A percentile compares a stretch with the other conserved stretches of the same genome.
phyloP scores from a whole-genome alignment of 306 rosid species.

The Glycine tomentella region DNA sequence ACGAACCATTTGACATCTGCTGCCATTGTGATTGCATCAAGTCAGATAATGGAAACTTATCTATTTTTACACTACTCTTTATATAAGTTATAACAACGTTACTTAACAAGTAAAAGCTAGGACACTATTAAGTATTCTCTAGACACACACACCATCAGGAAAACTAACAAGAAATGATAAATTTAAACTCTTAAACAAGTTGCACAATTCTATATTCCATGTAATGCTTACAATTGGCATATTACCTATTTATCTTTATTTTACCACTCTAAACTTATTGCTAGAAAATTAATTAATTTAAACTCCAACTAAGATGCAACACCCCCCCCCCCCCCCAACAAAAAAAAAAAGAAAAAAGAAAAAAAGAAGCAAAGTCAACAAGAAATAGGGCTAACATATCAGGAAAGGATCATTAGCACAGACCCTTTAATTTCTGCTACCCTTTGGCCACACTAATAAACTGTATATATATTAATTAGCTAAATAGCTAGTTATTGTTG shows the following conservation, averaged over 20 bases:
- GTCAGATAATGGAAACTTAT: conserved; percentile 17
- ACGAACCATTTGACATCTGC: background rate
- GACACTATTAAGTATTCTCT: conserved; percentile 11
- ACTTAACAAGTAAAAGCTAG: background rate
- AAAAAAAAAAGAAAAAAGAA: background rate
- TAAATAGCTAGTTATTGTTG: conserved; percentile 27
- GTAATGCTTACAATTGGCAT: conserved; percentile 50
- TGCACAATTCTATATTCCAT: conserved; percentile 39
- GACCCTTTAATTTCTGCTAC: conserved; percentile 38
- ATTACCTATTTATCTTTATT: conserved; percentile 44
- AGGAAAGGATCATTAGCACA: conserved; percentile 40
- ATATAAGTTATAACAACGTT: too few relatives aligned
- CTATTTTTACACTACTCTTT: background rate
- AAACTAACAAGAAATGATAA: conserved; percentile 27
- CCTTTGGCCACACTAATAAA: conserved; percentile 36
- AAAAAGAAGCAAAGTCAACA: background rate
- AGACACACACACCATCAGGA: conserved; percentile 6
- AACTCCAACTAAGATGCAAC: conserved; percentile 38
- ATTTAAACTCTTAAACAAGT: conserved; percentile 10
- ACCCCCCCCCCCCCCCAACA: too few relatives aligned
- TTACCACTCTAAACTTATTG: conserved; percentile 42
- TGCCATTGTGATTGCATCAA: background rate
- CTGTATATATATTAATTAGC: conserved; percentile 28
- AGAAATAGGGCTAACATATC: conserved; percentile 42
- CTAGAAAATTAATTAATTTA: conserved; percentile 47